Base-by-base conservation (phyloP, 2,329 filamentous ascomycete genomes). In the Cladophialophora carrionii region DNA sequence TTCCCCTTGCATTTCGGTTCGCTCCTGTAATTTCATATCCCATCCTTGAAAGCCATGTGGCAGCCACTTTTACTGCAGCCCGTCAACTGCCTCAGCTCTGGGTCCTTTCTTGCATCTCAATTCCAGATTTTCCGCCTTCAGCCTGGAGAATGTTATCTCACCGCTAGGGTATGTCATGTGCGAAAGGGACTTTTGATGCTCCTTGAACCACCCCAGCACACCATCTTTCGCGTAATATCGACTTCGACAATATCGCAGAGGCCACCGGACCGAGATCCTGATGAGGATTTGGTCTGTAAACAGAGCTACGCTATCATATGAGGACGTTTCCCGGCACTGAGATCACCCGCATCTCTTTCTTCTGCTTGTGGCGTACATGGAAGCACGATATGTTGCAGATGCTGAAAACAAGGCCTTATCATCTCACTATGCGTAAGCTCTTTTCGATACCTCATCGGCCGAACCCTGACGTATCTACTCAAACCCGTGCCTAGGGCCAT, bases 31-130 rank as follows among this genome's bases (percentile, higher is more conserved):
- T 43, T 60, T n/a, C 24, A 22, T n/a, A 43, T 53, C 31, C 29
- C 51, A 55, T 43, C 20, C n/a, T 9, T 31, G 51, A 55, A 24
- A 9, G 48, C 51, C 59, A 61, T 61, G 59, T 55, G 59, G 59
- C 49, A 46, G 59, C 51, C 59, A 51, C 49, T 17, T 32, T 48
- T 12, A 31, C 10, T 10, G 34, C 22, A 14, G 32, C 17, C 48
- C 37, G 32, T 6, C 48, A 24, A 22, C 26, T 34, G 32, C 22
- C 31, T 22, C 51, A 32, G 37, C 51, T 49, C 34, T 43, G 29
- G 26, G 24, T 29, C 34, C 14, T 32, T 31, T 31, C 29, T 9
- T 48, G 31, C 49, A 7, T 49, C 59, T 8, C 49, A 55, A 17
- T 14, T 46, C 41, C 24, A 12, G 24, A 24, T 61, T 17, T 55